phyloP scores from a whole-genome alignment of 2,329 filamentous ascomycete genomes.

The Rutstroemia sp. region DNA sequence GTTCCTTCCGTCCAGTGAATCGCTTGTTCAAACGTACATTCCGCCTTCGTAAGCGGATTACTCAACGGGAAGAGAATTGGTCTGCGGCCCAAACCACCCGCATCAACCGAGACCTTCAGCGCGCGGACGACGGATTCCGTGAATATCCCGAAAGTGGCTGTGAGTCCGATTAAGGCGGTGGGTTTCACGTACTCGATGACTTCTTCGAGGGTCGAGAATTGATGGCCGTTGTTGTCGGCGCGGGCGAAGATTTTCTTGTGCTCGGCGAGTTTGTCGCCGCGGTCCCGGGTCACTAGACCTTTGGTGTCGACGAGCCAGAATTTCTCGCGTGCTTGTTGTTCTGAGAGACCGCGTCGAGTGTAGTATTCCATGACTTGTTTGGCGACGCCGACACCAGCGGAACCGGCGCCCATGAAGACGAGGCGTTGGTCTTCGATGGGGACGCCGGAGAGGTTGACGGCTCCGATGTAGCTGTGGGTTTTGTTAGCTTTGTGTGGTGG shows the following conservation, averaged over 20 bases:
- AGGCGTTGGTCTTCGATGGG: slow-evolving; percentile 85
- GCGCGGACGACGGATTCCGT: slow-evolving; percentile 75
- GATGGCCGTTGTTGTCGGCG: slow-evolving; percentile 55
- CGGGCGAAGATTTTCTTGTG: slow-evolving; percentile 73
- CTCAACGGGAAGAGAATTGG: slow-evolving; percentile 95
- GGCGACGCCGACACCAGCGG: slow-evolving; percentile 91
- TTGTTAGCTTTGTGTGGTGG: background rate
- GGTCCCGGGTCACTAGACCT: slow-evolving; percentile 87
- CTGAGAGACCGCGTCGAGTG: slow-evolving; percentile 81
- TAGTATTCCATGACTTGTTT: slow-evolving; percentile 98
- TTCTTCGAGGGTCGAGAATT: slow-evolving; percentile 76
- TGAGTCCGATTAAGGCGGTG: slow-evolving; percentile 88
- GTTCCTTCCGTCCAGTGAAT: slow-evolving; percentile 85
- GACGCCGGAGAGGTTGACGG: slow-evolving; percentile 77
- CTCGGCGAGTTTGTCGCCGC: slow-evolving; percentile 86
- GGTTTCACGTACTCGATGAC: slow-evolving; percentile 94
- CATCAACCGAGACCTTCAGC: slow-evolving; percentile 57
- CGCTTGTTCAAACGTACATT: slow-evolving; percentile 94
- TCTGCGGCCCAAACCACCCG: slow-evolving; percentile 60
- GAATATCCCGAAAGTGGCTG: slow-evolving; percentile 90
- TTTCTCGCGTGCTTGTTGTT: slow-evolving; percentile 79
- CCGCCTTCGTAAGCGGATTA: slow-evolving; percentile 93
- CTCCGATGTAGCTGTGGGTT: slow-evolving; percentile 49
- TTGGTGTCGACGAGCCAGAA: slow-evolving; percentile 98
- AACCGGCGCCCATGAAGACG: slow-evolving; percentile 93